Base-by-base conservation (phyloP, 2,329 filamentous ascomycete genomes). In the Diaporthe capsici region DNA sequence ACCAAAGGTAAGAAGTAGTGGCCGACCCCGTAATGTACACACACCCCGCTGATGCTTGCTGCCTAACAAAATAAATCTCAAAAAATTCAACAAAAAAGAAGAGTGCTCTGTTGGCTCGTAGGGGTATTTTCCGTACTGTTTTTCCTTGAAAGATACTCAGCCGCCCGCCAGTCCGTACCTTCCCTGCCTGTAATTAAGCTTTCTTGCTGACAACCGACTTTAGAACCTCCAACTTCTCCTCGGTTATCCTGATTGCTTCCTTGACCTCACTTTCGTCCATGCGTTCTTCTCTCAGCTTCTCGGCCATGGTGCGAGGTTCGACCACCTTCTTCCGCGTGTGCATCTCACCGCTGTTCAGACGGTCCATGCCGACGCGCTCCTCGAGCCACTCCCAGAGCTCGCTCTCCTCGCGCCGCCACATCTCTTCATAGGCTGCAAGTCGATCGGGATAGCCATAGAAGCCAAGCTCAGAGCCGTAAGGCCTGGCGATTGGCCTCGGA, bases 371-470 rank as follows among this genome's bases (percentile, higher is more conserved):
- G 2, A 95, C 92, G 25, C 96, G 90, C 80, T 98, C 94, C 83
- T 98, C 96, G 6, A 98, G 86, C 96, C 96, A 98, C 75, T 94
- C 93, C 96, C 96, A 98, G 13, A 98, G 86, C 80, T 97, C 95
- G 78, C 91, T 95, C 82, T 98, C 96, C 83, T 98, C 95, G 55
- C 91, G 88, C 49, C 92, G 90, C 96, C 96, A 99, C 81, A 98
- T 94, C 84, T 98, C 94, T 79, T 98, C 96, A 82, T 98, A 98
- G 0, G 94, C 95, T 2, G 93, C 92, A 22, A 95, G 85, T 8
- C 95, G 91, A 73, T 96, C 92, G 0, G 94, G 90, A 37, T 85
- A 86, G 80, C 83, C 79, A 77, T 86, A 77, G 80, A 84, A 87
- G 3, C 83, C 83, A 74, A 86, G 78, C 8, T 84, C 84, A 58